These are phyloP conservation scores for Spinacia oleracea DNA, from an alignment of 179 eudicot species.

Conservation along the genomic window DNA sequence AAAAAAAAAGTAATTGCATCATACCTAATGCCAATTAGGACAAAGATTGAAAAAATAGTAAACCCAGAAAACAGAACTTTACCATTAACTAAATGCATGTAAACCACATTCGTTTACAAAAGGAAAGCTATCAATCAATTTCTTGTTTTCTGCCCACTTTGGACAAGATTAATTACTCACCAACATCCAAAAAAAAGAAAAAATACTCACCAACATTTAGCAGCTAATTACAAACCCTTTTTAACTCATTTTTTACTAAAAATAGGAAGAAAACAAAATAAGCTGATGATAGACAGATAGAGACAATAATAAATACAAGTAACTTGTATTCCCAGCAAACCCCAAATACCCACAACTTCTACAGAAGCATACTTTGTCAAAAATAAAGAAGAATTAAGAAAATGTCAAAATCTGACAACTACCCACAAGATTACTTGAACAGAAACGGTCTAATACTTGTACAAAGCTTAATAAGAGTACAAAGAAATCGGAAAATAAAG, in stretches of 20 bases:
- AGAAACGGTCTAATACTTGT: slow-evolving; percentile 1
- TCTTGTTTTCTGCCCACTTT: not conserved
- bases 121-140: not conserved
- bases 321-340: not conserved
- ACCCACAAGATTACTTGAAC: slow-evolving; percentile 25
- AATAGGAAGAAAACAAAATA: not conserved
- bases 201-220: slow-evolving; percentile 10
- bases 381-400: not conserved
- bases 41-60: not conserved
- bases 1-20: not conserved
- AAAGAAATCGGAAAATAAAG: not conserved
- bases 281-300: not conserved
- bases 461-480: slow-evolving; percentile 3
- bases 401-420: slow-evolving; percentile 25
- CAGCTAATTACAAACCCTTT: slow-evolving; percentile 6
- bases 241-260: not conserved
- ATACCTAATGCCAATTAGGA: not conserved
- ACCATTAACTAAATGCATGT: not conserved
- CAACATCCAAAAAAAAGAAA: slow-evolving; percentile 6
- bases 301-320: slow-evolving; percentile 2
- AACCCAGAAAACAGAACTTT: not conserved
- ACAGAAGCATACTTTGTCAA: slow-evolving; percentile 6
- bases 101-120: not conserved
- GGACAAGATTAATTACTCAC: slow-evolving; percentile 1
- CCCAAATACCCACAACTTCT: not conserved